Percentiles rank a stretch among this genome's conserved stretches.
These are phyloP conservation scores for Gigaspora rosea DNA, from an alignment of 192 early-diverging fungal species.

Conservation along the genomic window DNA sequence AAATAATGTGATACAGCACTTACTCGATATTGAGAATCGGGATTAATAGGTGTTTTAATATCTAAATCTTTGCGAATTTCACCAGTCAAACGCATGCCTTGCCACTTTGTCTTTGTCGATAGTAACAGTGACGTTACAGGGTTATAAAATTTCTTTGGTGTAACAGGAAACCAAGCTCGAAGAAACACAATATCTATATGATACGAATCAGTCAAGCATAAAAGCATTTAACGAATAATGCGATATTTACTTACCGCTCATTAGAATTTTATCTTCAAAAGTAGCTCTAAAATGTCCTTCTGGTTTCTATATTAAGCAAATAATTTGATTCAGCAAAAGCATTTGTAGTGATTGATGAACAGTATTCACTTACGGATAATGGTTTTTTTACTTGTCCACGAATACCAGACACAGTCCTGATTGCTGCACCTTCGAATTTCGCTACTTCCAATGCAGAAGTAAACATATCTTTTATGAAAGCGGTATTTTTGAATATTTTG, in stretches of 20 bases:
- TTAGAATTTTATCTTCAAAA: conserved; percentile 97
- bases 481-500: conserved; percentile 97
- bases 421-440: conserved; percentile 95
- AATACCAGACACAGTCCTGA: conserved; percentile 96
- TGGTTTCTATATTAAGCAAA: conserved; percentile 57
- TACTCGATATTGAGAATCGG: conserved; percentile 87
- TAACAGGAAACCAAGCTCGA: conserved; percentile 94
- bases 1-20: conserved; percentile 5
- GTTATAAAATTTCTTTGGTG: conserved; percentile 96
- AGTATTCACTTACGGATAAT: conserved; percentile 51
- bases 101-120: conserved; percentile 74
- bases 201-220: not conserved
- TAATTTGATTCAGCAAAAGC: not conserved
- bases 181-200: conserved; percentile 92
- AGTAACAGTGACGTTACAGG: conserved; percentile 92
- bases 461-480: conserved; percentile 99
- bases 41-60: conserved; percentile 68
- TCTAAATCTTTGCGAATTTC: conserved; percentile 75
- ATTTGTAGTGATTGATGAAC: not conserved
- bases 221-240: not conserved
- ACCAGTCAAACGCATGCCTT: conserved; percentile 87
- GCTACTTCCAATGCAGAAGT: conserved; percentile 93
- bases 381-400: conserved; percentile 98
- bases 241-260: conserved; percentile 65
- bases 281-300: conserved; percentile 94